Conservation (phyloP, 1,139 yeast genomes). For the Wickerhamiella infanticola region DNA sequence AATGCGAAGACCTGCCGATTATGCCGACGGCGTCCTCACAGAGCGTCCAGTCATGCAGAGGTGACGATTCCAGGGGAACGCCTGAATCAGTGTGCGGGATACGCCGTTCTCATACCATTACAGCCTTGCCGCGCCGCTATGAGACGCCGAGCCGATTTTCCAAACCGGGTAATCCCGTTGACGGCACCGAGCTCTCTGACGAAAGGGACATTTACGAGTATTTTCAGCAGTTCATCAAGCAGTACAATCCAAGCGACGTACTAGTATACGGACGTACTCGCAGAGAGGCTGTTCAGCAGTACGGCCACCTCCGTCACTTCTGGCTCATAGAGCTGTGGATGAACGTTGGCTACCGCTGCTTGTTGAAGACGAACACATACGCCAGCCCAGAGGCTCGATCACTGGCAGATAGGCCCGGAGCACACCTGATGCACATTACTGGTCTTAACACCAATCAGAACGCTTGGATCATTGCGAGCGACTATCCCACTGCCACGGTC, state of each 20-base stretch:
- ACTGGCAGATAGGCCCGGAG: not conserved
- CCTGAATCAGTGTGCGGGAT: too few species aligned
- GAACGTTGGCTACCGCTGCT: not conserved
- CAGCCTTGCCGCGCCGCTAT: too few species aligned
- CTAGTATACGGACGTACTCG: not conserved
- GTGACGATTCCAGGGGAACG: too few species aligned
- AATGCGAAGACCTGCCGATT: too few species aligned
- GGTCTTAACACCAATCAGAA: not conserved
- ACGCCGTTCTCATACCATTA: too few species aligned
- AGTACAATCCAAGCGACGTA: not conserved
- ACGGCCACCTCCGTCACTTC: not conserved
- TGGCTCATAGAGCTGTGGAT: slow-evolving; percentile 1
- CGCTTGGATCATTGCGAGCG: not conserved
- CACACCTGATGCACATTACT: not conserved
- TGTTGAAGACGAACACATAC: not conserved
- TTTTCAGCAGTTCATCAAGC: not conserved
- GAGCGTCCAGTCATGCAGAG: too few species aligned
- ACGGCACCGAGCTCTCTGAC: not conserved
- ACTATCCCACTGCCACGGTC: not conserved
- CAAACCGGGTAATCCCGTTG: not conserved
- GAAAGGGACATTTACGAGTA: not conserved
- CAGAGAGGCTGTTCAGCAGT: slow-evolving; percentile 1
- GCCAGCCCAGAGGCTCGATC: not conserved
- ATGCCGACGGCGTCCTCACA: too few species aligned
- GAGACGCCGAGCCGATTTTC: not conserved